Evolutionary conservation across 2,329 filamentous ascomycete species (phyloP).

Genomic region (Drechmeria coniospora): DNA sequence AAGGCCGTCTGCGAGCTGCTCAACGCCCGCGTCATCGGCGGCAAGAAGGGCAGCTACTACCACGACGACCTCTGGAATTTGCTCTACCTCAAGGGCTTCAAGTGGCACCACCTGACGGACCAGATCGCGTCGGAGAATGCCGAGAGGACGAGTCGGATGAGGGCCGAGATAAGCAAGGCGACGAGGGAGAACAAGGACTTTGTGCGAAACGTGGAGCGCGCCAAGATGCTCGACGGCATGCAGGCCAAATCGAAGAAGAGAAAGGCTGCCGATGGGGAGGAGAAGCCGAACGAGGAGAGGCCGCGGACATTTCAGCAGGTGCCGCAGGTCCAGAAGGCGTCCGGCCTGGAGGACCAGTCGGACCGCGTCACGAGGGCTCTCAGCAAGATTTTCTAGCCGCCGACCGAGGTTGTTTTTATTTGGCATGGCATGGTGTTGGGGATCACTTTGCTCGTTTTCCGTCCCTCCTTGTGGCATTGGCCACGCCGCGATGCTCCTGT

Average conservation of each 20-base stretch:
- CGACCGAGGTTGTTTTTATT: conserved; percentile 1
- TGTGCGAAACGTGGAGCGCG: conserved; percentile 61
- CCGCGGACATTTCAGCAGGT: conserved; percentile 51
- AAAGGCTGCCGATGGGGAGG: conserved; percentile 13
- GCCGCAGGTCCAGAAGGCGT: conserved; percentile 36
- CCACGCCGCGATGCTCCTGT: no score
- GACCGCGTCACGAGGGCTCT: conserved; percentile 44
- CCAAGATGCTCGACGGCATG: conserved; percentile 66
- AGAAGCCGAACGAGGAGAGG: conserved; percentile 9
- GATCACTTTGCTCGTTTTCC: neutral
- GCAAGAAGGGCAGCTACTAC: conserved; percentile 72
- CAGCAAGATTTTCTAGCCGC: conserved; percentile 46
- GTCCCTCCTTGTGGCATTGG: no score
- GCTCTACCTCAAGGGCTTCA: conserved; percentile 69
- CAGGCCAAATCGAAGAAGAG: conserved; percentile 37
- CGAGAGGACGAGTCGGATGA: conserved; percentile 58
- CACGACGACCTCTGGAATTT: conserved; percentile 79
- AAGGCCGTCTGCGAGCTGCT: conserved; percentile 62
- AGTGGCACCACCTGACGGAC: conserved; percentile 62
- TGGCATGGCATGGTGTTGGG: conserved; percentile 1
- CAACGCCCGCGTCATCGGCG: conserved; percentile 65
- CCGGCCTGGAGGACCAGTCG: conserved; percentile 27
- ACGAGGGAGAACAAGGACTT: conserved; percentile 72
- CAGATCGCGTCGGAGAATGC: conserved; percentile 73
- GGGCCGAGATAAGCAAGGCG: conserved; percentile 61